A percentile compares a stretch with the other conserved stretches of the same genome.
These are phyloP conservation scores for Leccinellum rugosiceps DNA, from an alignment of 768 basidiomycete species.

Conservation along the genomic window DNA sequence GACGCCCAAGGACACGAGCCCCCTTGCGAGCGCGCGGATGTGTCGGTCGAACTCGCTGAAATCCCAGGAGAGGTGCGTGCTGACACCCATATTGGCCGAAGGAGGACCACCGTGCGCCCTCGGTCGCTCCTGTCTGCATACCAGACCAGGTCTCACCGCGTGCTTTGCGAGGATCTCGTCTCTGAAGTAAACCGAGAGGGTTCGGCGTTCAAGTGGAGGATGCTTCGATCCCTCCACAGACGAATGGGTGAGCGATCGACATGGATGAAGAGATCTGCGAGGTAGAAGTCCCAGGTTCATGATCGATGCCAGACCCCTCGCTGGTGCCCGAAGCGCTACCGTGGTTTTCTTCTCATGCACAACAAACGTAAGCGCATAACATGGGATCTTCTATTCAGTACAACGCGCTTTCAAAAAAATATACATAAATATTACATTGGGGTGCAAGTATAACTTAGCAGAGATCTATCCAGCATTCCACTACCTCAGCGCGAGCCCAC, in stretches of 20 bases:
- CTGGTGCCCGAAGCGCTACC: not conserved
- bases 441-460: not conserved
- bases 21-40: constrained; percentile 65
- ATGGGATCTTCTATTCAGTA: not conserved
- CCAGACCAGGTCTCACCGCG: constrained; percentile 54
- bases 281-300: constrained; percentile 7
- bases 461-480: constrained; percentile 15
- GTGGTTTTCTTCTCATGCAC: not conserved
- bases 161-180: constrained; percentile 51
- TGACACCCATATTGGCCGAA: constrained; percentile 47
- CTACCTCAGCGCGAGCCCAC: not conserved
- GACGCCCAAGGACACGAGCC: constrained; percentile 66
- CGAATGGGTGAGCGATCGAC: constrained; percentile 42
- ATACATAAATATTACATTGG: not conserved
- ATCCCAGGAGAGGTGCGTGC: constrained; percentile 64
- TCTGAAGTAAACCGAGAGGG: constrained; percentile 61
- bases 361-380: not conserved
- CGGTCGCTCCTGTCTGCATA: constrained; percentile 58
- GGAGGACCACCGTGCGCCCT: constrained; percentile 59
- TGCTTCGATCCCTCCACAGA: constrained; percentile 54
- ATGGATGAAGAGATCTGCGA: constrained; percentile 8
- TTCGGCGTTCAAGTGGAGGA: constrained; percentile 53
- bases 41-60: constrained; percentile 68
- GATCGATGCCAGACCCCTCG: not conserved
- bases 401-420: not conserved